These are phyloP conservation scores for Cryoendolithus antarcticus DNA, from an alignment of 2,329 filamentous ascomycete genomes.

Conservation along the genomic window DNA sequence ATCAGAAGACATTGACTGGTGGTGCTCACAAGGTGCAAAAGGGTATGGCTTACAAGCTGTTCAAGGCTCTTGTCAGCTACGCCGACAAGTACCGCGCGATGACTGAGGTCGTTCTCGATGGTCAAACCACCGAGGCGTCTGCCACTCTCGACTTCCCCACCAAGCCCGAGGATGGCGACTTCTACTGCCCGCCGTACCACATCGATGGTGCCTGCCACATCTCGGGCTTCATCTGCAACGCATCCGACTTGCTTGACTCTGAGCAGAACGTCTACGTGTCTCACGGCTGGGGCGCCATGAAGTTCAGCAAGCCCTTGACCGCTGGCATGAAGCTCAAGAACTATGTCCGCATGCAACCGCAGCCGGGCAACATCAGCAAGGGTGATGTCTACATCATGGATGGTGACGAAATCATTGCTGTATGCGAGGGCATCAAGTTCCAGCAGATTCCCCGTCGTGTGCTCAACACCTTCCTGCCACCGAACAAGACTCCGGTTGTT, in stretches of 20 bases:
- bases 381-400: conserved; percentile 51
- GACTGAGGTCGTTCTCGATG: conserved; percentile 46
- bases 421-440: conserved; percentile 53
- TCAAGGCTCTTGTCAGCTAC: conserved; percentile 46
- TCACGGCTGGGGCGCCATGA: conserved; percentile 50
- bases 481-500: conserved; percentile 31
- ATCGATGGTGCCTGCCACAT: conserved; percentile 46
- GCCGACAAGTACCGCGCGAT: conserved; percentile 45
- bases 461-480: conserved; percentile 55
- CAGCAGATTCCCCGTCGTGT: conserved; percentile 54
- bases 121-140: conserved; percentile 43
- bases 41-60: conserved; percentile 67
- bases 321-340: conserved; percentile 42
- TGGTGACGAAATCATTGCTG: conserved; percentile 45
- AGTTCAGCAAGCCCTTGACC: conserved; percentile 30
- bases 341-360: conserved; percentile 50
- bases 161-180: conserved; percentile 41
- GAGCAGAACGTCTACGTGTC: conserved; percentile 50
- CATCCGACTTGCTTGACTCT: conserved; percentile 45
- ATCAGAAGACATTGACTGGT: conserved; percentile 51
- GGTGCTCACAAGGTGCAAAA: conserved; percentile 61
- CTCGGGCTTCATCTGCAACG: conserved; percentile 49
- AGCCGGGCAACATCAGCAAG: conserved; percentile 42
- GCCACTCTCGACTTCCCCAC: conserved; percentile 43
- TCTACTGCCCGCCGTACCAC: conserved; percentile 47